Evolutionary conservation across 176 grass and related monocot species (phyloP).

Genomic region (sorghum (Sorghum bicolor)): Sorghum_bicolor_NCBIv3 NC_012872.2:66148501-66149000

Average conservation of each 20-base stretch:
- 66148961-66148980: neutral
- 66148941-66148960: neutral
- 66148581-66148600: too few relatives aligned
- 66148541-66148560: too few relatives aligned
- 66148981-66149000: neutral
- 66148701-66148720: neutral
- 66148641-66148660: too few relatives aligned
- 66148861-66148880: neutral
- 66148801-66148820: neutral
- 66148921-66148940: slow-evolving; percentile 1
- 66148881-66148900: neutral
- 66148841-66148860: neutral
- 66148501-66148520: too few relatives aligned
- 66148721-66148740: neutral
- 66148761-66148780: neutral
- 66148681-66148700: too few relatives aligned
- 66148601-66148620: too few relatives aligned
- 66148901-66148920: slow-evolving; percentile 1
- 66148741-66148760: neutral
- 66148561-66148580: too few relatives aligned
- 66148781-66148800: neutral
- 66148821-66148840: neutral
- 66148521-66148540: too few relatives aligned
- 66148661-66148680: too few relatives aligned
- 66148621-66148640: neutral